These are phyloP conservation scores for Skeletonema potamos DNA, from an alignment of 108 stramenopile genomes.

Conservation along the genomic window DNA sequence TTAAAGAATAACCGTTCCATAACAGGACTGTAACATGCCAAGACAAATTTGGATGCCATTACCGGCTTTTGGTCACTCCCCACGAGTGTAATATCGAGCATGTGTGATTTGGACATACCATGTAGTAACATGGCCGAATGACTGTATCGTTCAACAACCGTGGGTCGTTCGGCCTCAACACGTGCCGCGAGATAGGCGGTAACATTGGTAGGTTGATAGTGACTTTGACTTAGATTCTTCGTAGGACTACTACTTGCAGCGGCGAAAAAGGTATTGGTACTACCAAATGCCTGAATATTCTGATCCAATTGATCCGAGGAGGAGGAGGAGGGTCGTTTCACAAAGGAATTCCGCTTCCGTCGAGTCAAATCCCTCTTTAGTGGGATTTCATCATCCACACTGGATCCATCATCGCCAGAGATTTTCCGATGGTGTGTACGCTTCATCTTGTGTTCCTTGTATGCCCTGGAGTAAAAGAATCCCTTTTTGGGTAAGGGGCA, in stretches of 20 bases:
- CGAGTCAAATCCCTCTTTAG: constrained; percentile 5
- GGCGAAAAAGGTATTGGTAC: too few relatives aligned
- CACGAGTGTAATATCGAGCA: constrained; percentile 53
- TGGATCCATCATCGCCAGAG: not conserved
- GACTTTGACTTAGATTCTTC: too few relatives aligned
- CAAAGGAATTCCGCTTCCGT: constrained; percentile 10
- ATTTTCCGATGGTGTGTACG: not conserved
- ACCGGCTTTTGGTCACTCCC: constrained; percentile 45
- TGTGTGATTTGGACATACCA: constrained; percentile 22
- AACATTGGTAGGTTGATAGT: constrained; percentile 13
- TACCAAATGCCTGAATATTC: too few relatives aligned
- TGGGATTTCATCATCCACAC: constrained; percentile 2
- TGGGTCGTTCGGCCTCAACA: constrained; percentile 19
- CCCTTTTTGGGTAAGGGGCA: constrained; percentile 10
- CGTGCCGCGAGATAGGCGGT: constrained; percentile 24
- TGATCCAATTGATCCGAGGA: not conserved
- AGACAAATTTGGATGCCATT: constrained; percentile 46
- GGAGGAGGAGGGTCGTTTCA: not conserved
- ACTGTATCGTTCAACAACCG: constrained; percentile 1
- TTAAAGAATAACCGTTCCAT: constrained; percentile 59
- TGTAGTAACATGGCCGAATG: constrained; percentile 6
- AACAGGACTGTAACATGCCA: constrained; percentile 48
- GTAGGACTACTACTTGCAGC: too few relatives aligned
- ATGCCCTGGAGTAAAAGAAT: constrained; percentile 17
- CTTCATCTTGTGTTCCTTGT: constrained; percentile 12